phyloP scores from a whole-genome alignment of 768 basidiomycete genomes.

The Nidula microcarpa region DNA sequence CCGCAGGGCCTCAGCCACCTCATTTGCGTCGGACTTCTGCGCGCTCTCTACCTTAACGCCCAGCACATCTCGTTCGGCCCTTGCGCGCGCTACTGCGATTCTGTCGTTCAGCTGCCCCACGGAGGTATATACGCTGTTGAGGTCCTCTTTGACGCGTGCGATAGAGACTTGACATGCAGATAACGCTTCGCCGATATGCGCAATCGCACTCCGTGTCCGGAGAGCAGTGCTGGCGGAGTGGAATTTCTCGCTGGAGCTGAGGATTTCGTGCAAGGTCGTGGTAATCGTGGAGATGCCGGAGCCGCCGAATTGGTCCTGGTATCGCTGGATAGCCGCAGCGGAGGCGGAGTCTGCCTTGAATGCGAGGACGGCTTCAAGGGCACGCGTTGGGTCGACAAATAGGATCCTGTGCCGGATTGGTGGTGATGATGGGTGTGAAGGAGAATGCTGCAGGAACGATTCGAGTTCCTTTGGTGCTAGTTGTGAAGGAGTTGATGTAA shows the following conservation, averaged over 20 bases:
- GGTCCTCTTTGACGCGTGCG: slow-evolving; percentile 19
- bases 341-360: slow-evolving; percentile 45
- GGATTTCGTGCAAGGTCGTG: slow-evolving; percentile 25
- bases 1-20: slow-evolving; percentile 31
- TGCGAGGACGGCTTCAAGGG: slow-evolving; percentile 46
- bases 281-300: slow-evolving; percentile 57
- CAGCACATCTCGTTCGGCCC: slow-evolving; percentile 33
- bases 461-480: slow-evolving; percentile 6
- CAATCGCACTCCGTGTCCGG: slow-evolving; percentile 31
- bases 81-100: slow-evolving; percentile 35
- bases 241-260: slow-evolving; percentile 6
- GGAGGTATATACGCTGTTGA: slow-evolving; percentile 29
- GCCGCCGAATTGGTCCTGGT: slow-evolving; percentile 56
- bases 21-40: slow-evolving; percentile 6
- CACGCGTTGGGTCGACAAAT: slow-evolving; percentile 57
- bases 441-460: not conserved
- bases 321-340: slow-evolving; percentile 52
- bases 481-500: slow-evolving; percentile 27
- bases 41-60: slow-evolving; percentile 7
- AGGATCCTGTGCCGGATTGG: slow-evolving; percentile 23
- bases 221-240: slow-evolving; percentile 15
- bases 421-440: not conserved
- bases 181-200: slow-evolving; percentile 37
- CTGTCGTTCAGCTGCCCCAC: slow-evolving; percentile 30
- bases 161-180: slow-evolving; percentile 29